These are phyloP conservation scores for Bipolaris bicolor DNA, from an alignment of 2,329 filamentous ascomycete species.

Conservation along the genomic window DNA sequence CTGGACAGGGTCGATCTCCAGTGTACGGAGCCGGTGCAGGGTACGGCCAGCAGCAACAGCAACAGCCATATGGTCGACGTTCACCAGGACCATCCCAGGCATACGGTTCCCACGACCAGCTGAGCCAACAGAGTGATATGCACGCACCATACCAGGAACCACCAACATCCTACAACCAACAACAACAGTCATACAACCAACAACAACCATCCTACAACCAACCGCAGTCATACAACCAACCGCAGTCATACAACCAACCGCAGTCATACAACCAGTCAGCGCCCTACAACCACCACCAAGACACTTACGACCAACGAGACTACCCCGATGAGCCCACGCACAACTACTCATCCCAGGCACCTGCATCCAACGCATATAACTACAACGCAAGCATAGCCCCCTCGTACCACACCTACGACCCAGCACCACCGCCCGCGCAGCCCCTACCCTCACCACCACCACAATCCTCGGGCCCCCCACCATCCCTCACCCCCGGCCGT, in stretches of 20 bases:
- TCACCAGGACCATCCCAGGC: constrained; percentile 22
- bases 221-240: constrained; percentile 15
- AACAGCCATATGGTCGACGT: constrained; percentile 19
- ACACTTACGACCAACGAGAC: constrained; percentile 11
- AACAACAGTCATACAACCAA: constrained; percentile 8
- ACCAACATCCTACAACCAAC: constrained; percentile 2
- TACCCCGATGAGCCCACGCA: constrained; percentile 9
- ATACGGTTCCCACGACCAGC: constrained; percentile 24
- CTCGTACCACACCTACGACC: constrained; percentile 6
- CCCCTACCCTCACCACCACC: background rate
- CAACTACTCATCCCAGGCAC: constrained; percentile 9
- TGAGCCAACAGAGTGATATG: constrained; percentile 18
- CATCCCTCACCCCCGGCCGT: constrained; percentile 1
- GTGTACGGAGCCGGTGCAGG: constrained; percentile 18
- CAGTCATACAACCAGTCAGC: constrained; percentile 18
- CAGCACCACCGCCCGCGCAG: constrained; percentile 3
- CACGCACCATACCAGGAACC: constrained; percentile 9
- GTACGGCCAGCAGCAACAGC: constrained; percentile 21
- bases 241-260: constrained; percentile 18
- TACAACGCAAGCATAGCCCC: constrained; percentile 6
- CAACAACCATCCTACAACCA: background rate
- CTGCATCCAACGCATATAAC: constrained; percentile 5
- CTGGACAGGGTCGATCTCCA: constrained; percentile 23
- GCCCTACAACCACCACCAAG: constrained; percentile 14
- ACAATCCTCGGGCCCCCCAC: background rate